Conservation (phyloP, 805 yeast genomes). For the Kregervanrija delftensis region DNA sequence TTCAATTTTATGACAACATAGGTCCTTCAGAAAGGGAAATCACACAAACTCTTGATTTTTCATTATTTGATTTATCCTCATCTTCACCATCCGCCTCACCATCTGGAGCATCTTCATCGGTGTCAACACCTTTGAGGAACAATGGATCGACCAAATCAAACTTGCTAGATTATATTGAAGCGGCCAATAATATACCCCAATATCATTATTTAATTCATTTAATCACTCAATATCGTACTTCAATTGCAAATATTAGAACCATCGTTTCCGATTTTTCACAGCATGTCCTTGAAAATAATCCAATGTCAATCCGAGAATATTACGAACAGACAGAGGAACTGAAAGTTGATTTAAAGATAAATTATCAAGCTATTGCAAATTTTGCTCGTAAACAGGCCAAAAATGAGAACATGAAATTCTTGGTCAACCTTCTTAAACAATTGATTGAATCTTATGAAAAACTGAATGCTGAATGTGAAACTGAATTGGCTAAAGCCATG, state of each 20-base stretch:
- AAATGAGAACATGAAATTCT: conserved; percentile 23
- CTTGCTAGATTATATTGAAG: conserved; percentile 23
- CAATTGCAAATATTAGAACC: conserved; percentile 19
- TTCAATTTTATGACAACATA: conserved; percentile 25
- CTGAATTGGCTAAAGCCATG: conserved; percentile 16
- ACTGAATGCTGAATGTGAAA: conserved; percentile 14
- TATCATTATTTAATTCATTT: conserved; percentile 25
- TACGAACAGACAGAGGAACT: conserved; percentile 21
- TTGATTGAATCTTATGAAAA: conserved; percentile 21
- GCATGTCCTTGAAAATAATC: conserved; percentile 25
- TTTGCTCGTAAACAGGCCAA: conserved; percentile 25
- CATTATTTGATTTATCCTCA: background rate
- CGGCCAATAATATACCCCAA: conserved; percentile 22
- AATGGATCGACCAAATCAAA: conserved; percentile 10
- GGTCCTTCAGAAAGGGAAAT: conserved; percentile 25
- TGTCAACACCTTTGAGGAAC: conserved; percentile 1
- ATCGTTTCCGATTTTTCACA: conserved; percentile 23
- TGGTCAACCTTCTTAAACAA: conserved; percentile 22
- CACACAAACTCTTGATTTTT: conserved; percentile 5
- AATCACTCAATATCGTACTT: conserved; percentile 22
- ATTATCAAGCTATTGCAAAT: conserved; percentile 27
- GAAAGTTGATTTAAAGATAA: conserved; percentile 19
- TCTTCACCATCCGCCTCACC: background rate
- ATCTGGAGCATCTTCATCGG: conserved; percentile 3
- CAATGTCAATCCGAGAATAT: conserved; percentile 25